Base-by-base conservation (phyloP, 306 rosid species). In the Cucurbita moschata region DNA sequence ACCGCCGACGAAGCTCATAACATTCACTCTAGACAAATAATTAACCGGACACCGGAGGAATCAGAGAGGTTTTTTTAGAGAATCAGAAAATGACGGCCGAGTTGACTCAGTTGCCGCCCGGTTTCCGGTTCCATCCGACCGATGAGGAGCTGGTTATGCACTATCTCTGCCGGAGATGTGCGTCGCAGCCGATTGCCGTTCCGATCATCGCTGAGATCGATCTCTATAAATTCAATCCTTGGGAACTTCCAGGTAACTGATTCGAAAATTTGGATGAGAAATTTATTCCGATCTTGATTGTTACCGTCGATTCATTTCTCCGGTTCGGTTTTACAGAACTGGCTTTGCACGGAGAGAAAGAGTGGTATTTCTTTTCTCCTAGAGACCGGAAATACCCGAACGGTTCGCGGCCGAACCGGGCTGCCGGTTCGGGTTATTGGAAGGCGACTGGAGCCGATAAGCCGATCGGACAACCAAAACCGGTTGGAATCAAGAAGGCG, bases 361-460 rank as follows among this genome's bases (percentile, higher is more conserved):
- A 91, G 83, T 94, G 99, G 99, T 94, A 91, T 50, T 94, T 94
- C 71, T 94, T 94, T 61, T 84, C 99, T 3, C 99, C 97, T 0
- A 75, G 99, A 30, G 99, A 94, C 26, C 72, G 99, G 70, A 94
- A 94, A 56, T 94, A 94, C 4, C 99, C 99, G 1, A 94, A 94
- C 76, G 97, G 99, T 42, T 94, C 99, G 0, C 77, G 99, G 77
- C 96, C 99, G 49, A 94, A 94, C 79, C 87, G 99, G 83, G 94
- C 98, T 0, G 98, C 98, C 0, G 99, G 99, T 14, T 59, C 82
- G 73, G 99, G 99, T 1, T 95, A 95, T 58, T 95, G 97, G 99
- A 95, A 95, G 82, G 99, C 97, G 51, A 95, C 99, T 54, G 99
- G 99, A 5, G 97, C 97, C 0, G 97, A 91, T 74, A 95, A 95